Base-by-base conservation (phyloP, 1,139 yeast genomes). In the Hansenula sp. region DNA sequence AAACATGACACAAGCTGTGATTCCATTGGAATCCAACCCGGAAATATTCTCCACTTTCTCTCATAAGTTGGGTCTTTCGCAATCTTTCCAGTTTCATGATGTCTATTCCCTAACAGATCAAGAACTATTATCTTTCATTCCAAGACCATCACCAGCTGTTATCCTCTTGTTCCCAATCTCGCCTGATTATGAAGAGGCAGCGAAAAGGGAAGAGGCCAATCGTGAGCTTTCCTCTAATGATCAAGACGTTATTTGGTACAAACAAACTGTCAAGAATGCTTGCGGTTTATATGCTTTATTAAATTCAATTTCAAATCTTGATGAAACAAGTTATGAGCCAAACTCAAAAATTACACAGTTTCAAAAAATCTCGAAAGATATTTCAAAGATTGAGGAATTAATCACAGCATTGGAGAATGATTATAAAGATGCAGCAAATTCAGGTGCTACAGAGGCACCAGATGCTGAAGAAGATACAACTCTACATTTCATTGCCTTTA, bases 11-110 rank as follows among this genome's bases (percentile, higher is more conserved):
- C 25, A 42, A 27, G 48, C 79, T 2, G 91, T 89, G 34, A 83
- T 89, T 13, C 98, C 99, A 3, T 68, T 93, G 37, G 99, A 93
- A 62, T 87, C 95, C 13, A 89, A 90, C 55, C 99, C 99, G 0
- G 84, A 75, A 17, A 81, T 93, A 9, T 90, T 93, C 68, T 78
- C 86, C n/a, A 71, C 70, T 1, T 79, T 89, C 53, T 84, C 91
- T 2, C 72, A 68, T 36, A 72, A 74, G 33, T 61, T 93, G 39
- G 98, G 98, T 0, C 70, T 91, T 6, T 64, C 80, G 0, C 76
- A 80, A 1, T 62, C 76, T 3, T 70, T 83, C 24, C 74, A 72
- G 40, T 91, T 88, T 63, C 81, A 77, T 47, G 99, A 93, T 58
- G 87, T 93, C 4, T 90, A 79, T 61, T 87, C 97, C 0, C 66